Evolutionary conservation across 768 basidiomycete genomes (phyloP).

Genomic region (Lentinula sp.): DNA sequence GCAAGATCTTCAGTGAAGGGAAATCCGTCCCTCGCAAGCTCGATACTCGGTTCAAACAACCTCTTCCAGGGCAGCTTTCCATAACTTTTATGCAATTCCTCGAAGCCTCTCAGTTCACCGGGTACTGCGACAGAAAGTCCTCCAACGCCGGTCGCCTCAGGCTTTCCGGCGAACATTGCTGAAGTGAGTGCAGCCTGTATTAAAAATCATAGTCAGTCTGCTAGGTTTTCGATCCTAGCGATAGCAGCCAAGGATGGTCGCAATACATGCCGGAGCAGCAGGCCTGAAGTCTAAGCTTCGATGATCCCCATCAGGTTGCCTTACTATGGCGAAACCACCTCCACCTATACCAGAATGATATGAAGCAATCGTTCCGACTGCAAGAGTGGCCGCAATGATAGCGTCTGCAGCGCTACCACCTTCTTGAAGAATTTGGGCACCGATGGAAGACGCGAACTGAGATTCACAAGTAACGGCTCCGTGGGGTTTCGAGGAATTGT

Average conservation of each 20-base stretch:
- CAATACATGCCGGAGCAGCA: constrained; percentile 45
- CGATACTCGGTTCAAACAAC: constrained; percentile 1
- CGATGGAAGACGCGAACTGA: constrained; percentile 77
- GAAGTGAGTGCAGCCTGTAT: constrained; percentile 75
- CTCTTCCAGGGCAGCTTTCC: constrained; percentile 58
- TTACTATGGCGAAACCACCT: constrained; percentile 50
- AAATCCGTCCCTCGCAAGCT: constrained; percentile 1
- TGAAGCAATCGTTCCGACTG: constrained; percentile 70
- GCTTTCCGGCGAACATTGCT: constrained; percentile 14
- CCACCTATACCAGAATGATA: constrained; percentile 77
- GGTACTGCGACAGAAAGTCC: constrained; percentile 69
- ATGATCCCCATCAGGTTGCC: not conserved
- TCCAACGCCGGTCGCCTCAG: constrained; percentile 41
- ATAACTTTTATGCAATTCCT: constrained; percentile 58
- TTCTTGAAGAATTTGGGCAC: constrained; percentile 65
- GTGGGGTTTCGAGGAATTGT: constrained; percentile 17
- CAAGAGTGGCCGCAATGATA: constrained; percentile 72
- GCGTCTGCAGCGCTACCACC: constrained; percentile 96
- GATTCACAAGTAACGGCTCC: constrained; percentile 93
- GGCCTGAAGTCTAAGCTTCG: constrained; percentile 37
- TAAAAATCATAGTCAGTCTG: constrained; percentile 45
- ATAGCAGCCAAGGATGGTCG: constrained; percentile 54
- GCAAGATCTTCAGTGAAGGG: not conserved
- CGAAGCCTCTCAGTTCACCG: constrained; percentile 66
- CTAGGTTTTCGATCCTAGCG: constrained; percentile 19